Conservation (phyloP, 352 stramenopile genomes). For the Phytophthora fragariae region DNA sequence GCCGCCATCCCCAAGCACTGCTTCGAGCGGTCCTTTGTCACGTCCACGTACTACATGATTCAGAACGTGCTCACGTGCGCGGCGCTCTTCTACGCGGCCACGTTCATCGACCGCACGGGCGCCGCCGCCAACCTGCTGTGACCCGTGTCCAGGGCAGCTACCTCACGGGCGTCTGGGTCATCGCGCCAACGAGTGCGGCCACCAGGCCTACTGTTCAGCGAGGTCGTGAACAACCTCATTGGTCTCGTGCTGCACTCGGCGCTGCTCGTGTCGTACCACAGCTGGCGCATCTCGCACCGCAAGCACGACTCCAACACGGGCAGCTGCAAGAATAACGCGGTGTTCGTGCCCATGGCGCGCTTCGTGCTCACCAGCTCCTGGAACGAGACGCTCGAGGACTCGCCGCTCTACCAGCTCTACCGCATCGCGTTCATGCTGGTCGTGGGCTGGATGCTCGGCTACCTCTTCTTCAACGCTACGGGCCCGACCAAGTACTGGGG, state of each 20-base stretch:
- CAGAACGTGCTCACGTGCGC: too few species aligned
- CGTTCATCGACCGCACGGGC: too few species aligned
- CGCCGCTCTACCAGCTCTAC: constrained; percentile 95
- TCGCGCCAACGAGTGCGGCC: constrained; percentile 98
- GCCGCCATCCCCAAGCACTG: too few species aligned
- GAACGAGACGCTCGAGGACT: constrained; percentile 92
- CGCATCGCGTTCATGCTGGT: constrained; percentile 94
- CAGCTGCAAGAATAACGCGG: constrained; percentile 96
- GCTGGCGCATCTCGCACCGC: constrained; percentile 96
- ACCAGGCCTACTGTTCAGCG: constrained; percentile 96
- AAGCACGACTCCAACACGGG: constrained; percentile 97
- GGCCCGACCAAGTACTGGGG: constrained; percentile 88
- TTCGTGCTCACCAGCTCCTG: constrained; percentile 64
- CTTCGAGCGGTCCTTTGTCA: too few species aligned
- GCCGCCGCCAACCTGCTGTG: too few species aligned
- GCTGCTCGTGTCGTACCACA: constrained; percentile 91
- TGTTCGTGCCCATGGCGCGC: constrained; percentile 93
- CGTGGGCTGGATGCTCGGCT: constrained; percentile 97
- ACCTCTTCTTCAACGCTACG: constrained; percentile 97
- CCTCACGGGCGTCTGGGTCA: too few species aligned
- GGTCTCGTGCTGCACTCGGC: constrained; percentile 93
- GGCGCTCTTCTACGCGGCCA: too few species aligned
- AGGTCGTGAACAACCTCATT: constrained; percentile 96
- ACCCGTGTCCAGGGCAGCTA: too few species aligned
- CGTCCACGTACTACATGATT: too few species aligned